Conservation (phyloP, 1,284 basidiomycete genomes). For the Boletellus deceptivus region DNA sequence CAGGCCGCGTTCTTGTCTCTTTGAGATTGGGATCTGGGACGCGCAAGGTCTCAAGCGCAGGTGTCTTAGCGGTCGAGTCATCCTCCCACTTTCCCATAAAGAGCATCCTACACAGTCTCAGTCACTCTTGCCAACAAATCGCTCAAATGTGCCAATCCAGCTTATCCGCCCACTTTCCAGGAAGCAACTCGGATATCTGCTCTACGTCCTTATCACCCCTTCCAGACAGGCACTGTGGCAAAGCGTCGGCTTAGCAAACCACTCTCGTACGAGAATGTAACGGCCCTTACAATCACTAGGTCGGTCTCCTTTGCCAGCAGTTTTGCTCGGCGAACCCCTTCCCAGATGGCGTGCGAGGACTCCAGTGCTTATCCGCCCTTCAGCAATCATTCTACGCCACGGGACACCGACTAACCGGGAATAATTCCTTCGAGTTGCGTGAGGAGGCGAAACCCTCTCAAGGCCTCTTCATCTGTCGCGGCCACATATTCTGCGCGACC, state of each 20-base stretch:
- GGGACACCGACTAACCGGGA: slow-evolving; percentile 60
- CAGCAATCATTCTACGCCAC: slow-evolving; percentile 7
- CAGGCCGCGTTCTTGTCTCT: too few species aligned
- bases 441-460: slow-evolving; percentile 88
- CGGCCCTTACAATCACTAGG: slow-evolving; percentile 83
- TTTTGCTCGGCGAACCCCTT: slow-evolving; percentile 83
- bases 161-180: slow-evolving; percentile 83
- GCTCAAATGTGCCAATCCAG: slow-evolving; percentile 76
- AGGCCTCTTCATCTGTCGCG: slow-evolving; percentile 91
- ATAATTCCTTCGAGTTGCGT: slow-evolving; percentile 98
- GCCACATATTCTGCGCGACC: slow-evolving; percentile 91
- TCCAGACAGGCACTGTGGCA: slow-evolving; percentile 75
- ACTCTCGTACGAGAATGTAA: background rate
- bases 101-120: background rate
- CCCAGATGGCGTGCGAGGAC: slow-evolving; percentile 95
- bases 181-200: slow-evolving; percentile 81
- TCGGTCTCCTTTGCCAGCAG: slow-evolving; percentile 82
- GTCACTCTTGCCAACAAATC: background rate
- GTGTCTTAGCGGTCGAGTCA: slow-evolving; percentile 12
- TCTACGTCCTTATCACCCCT: slow-evolving; percentile 95
- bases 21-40: background rate
- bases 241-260: slow-evolving; percentile 12
- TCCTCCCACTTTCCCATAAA: slow-evolving; percentile 17
- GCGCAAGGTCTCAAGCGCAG: background rate
- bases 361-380: slow-evolving; percentile 68